These are phyloP conservation scores for Phtheirospermum japonicum DNA, from an alignment of 257 asterid species.

Conservation along the genomic window DNA sequence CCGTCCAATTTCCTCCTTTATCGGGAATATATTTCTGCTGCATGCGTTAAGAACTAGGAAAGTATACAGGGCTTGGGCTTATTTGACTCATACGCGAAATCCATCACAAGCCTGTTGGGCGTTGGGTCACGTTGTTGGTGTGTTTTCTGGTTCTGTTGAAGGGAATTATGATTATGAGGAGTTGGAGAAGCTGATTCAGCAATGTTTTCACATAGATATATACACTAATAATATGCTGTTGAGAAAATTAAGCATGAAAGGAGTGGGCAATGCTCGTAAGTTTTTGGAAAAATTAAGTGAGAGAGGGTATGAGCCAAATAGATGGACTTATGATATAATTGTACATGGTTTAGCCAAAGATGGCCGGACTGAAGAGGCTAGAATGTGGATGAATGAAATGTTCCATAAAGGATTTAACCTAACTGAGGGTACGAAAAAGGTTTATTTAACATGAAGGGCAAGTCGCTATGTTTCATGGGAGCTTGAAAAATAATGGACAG, in stretches of 20 bases:
- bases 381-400: conserved; percentile 57
- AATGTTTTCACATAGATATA: conserved; percentile 54
- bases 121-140: conserved; percentile 62
- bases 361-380: conserved; percentile 64
- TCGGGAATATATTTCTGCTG: conserved; percentile 70
- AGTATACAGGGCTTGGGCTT: conserved; percentile 46
- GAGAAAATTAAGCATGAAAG: conserved; percentile 47
- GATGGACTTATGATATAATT: conserved; percentile 62
- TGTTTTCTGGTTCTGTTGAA: conserved; percentile 50
- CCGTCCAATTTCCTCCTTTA: conserved; percentile 60
- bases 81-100: conserved; percentile 30
- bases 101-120: conserved; percentile 43
- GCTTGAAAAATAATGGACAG: conserved; percentile 17
- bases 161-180: conserved; percentile 38
- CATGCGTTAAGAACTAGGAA: conserved; percentile 49
- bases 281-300: conserved; percentile 40
- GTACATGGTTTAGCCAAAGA: conserved; percentile 50
- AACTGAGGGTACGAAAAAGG: conserved; percentile 34
- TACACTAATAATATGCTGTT: conserved; percentile 70
- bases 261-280: conserved; percentile 42
- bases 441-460: conserved; percentile 22
- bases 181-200: conserved; percentile 47
- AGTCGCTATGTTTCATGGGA: conserved; percentile 3
- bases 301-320: conserved; percentile 66
- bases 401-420: conserved; percentile 41